Conservation (phyloP, 2,329 filamentous ascomycete genomes). For the Domatiomyces catenatus region DNA sequence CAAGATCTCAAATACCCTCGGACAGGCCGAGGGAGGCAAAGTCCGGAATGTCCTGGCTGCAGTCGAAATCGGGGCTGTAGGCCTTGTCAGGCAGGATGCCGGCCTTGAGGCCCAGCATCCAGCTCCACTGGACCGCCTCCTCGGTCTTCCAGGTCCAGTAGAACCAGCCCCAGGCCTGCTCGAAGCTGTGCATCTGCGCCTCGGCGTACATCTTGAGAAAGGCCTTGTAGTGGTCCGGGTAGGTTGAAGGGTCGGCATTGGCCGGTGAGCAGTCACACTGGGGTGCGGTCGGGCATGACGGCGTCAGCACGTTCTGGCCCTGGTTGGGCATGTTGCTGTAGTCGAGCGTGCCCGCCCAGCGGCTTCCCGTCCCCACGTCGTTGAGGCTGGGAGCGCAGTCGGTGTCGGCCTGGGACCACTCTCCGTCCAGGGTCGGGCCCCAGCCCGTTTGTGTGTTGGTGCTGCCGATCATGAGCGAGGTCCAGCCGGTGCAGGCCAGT, state of each 20-base stretch:
- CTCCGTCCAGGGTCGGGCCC: constrained; percentile 84
- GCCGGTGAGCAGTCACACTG: constrained; percentile 60
- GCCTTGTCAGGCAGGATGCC: constrained; percentile 67
- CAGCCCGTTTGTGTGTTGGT: constrained; percentile 52
- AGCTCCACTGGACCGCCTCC: constrained; percentile 76
- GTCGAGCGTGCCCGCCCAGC: constrained; percentile 74
- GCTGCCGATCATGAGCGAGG: constrained; percentile 56
- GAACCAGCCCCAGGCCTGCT: constrained; percentile 92
- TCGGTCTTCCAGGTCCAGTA: constrained; percentile 99
- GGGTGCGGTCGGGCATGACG: constrained; percentile 30
- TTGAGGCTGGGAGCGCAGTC: constrained; percentile 81
- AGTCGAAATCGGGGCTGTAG: constrained; percentile 55
- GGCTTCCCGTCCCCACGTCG: constrained; percentile 72
- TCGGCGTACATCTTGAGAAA: constrained; percentile 84
- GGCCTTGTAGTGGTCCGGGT: constrained; percentile 60
- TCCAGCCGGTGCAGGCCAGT: constrained; percentile 81
- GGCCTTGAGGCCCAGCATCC: constrained; percentile 59
- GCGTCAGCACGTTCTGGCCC: constrained; percentile 16
- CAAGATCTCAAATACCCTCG: constrained; percentile 18
- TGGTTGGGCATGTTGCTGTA: constrained; percentile 43
- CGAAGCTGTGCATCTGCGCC: constrained; percentile 90
- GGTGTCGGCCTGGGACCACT: constrained; percentile 96
- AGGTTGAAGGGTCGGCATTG: constrained; percentile 56
- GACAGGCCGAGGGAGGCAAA: constrained; percentile 25
- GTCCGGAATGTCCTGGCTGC: constrained; percentile 34